Base-by-base conservation (phyloP, 371 early-diverging fungal species). In the Mucor racemosus region DNA sequence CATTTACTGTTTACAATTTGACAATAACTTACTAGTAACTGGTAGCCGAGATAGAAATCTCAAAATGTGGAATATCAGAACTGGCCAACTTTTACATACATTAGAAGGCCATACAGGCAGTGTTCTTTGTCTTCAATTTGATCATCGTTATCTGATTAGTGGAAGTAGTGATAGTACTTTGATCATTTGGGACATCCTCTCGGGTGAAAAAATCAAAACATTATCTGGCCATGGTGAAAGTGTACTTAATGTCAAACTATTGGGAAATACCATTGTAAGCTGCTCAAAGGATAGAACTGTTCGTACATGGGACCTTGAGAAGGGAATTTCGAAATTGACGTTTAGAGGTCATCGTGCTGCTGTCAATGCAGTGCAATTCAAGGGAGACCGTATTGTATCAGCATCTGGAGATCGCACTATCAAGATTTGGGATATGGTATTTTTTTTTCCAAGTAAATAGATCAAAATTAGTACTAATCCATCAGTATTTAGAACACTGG, bases 1-100 rank as follows among this genome's bases (percentile, higher is more conserved):
- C 31, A 94, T 99, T 38, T 95, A 99, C 67, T 95, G 95, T 69
- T 80, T 97, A 13, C 97, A 94, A 75, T 92, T 92, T 66, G 92
- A 93, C 65, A 77, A 77, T 0, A 61, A 76, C 39, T 84, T 85
- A 57, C 77, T 96, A 21, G 85, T 93, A 15, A 91, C 91, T 6
- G 96, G 97, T 0, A 92, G 94, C 17, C 86, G 95, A 6, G 99
- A 97, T 73, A 80, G 86, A 14, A 89, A 89, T 8, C 81, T 97
- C 64, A 88, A 91, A 65, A 74, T 95, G 15, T 97, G 97, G 97
- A 88, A 92, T 66, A 77, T 94, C 38, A 82, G 58, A 68, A 87
- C 80, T 33, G 84, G 87, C 0, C 71, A 72, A 54, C 87, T 87
- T 58, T 58, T 85, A 9, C 72, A 84, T 38, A 91, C 91, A 0